Percentiles rank a stretch among this genome's conserved stretches.
phyloP scores from a whole-genome alignment of 2,329 filamentous ascomycete genomes.

The Pseudogymnoascus sp. region DNA sequence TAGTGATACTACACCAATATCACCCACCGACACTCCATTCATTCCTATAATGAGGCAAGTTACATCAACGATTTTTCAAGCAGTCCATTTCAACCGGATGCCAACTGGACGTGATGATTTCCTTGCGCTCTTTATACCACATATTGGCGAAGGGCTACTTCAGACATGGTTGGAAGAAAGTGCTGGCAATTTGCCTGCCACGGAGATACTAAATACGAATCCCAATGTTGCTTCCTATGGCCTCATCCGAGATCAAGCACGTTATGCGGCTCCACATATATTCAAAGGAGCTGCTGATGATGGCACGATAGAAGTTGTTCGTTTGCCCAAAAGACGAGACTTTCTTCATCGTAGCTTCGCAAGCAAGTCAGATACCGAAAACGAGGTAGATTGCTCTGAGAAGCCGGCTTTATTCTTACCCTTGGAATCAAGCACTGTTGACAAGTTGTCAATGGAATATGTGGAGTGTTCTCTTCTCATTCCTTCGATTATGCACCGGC shows the following conservation, averaged over 20 bases:
- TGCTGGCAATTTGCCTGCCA: background rate
- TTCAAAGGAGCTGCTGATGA: background rate
- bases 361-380: background rate
- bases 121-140: conserved; percentile 7
- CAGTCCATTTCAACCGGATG: background rate
- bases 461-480: conserved; percentile 55
- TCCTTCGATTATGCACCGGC: conserved; percentile 64
- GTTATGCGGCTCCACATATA: background rate
- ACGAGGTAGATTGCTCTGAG: background rate
- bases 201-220: background rate
- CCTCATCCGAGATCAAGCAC: conserved; percentile 1
- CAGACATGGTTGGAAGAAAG: conserved; percentile 1
- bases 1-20: background rate
- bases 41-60: conserved; percentile 10
- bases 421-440: background rate
- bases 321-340: conserved; percentile 50
- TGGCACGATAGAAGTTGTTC: conserved; percentile 16
- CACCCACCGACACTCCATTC: background rate
- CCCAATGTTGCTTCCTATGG: background rate
- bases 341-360: conserved; percentile 42
- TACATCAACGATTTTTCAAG: conserved; percentile 10
- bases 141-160: background rate
- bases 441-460: conserved; percentile 23
- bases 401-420: background rate
- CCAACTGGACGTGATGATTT: background rate